Conservation (phyloP, 331 rosid genomes). For the Quercus phellos region DNA sequence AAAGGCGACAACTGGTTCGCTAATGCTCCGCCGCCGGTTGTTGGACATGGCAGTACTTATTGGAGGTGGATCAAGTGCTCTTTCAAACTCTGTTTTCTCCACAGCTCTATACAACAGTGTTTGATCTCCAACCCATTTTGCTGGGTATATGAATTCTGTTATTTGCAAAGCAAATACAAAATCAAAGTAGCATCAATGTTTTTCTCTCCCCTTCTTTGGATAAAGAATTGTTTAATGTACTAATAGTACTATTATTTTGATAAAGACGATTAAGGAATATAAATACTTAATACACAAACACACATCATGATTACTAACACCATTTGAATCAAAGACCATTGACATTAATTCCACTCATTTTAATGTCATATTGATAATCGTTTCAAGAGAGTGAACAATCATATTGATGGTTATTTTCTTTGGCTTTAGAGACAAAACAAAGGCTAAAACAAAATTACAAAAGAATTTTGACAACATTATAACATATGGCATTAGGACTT, state of each 20-base stretch:
- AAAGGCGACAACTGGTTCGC: slow-evolving; percentile 70
- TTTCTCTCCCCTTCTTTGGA: no score
- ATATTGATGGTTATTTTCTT: background rate
- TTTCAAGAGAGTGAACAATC: background rate
- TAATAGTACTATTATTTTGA: no score
- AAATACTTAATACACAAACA: no score
- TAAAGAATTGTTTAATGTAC: no score
- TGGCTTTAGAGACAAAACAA: background rate
- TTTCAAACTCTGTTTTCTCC: slow-evolving; percentile 57
- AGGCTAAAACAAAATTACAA: background rate
- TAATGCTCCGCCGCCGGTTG: slow-evolving; percentile 43
- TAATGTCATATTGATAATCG: no score
- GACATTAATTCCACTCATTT: no score
- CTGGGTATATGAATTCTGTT: slow-evolving; percentile 84
- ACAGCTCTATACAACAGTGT: slow-evolving; percentile 67
- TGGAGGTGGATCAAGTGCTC: slow-evolving; percentile 83
- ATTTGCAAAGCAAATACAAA: background rate
- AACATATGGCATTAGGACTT: background rate
- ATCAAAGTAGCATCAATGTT: background rate
- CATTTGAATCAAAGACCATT: no score
- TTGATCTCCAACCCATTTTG: slow-evolving; percentile 91
- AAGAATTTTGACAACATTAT: background rate
- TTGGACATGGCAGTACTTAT: slow-evolving; percentile 20
- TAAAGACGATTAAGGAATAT: no score
- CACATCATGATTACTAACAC: no score